Conservation (phyloP, 2,329 filamentous ascomycete species). For the Phialophora chinensis region DNA sequence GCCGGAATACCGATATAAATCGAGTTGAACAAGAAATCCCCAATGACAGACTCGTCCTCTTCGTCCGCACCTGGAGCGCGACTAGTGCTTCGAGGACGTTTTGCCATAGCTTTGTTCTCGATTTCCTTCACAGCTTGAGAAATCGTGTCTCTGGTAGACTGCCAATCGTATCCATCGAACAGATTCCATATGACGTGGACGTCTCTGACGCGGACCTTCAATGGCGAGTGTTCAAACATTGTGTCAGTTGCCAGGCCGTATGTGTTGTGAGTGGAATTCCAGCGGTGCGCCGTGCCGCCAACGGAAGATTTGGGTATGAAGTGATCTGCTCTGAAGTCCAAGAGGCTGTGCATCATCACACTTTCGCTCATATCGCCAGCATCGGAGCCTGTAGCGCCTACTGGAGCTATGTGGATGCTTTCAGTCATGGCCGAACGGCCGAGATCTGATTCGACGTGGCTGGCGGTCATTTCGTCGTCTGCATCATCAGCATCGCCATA, state of each 20-base stretch:
- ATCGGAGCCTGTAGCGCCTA: slow-evolving; percentile 63
- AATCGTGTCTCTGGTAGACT: slow-evolving; percentile 82
- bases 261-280: slow-evolving; percentile 77
- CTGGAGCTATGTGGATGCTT: slow-evolving; percentile 49
- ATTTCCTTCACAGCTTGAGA: slow-evolving; percentile 87
- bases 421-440: slow-evolving; percentile 46
- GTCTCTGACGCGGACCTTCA: slow-evolving; percentile 80
- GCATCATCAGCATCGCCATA: slow-evolving; percentile 46
- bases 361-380: slow-evolving; percentile 33
- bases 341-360: slow-evolving; percentile 44
- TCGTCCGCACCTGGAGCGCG: slow-evolving; percentile 61
- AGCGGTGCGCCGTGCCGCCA: slow-evolving; percentile 73
- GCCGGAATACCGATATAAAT: slow-evolving; percentile 95
- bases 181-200: slow-evolving; percentile 97
- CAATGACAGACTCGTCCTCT: slow-evolving; percentile 84
- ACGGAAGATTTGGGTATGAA: slow-evolving; percentile 69
- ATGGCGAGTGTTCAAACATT: slow-evolving; percentile 69
- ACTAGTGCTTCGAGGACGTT: slow-evolving; percentile 64
- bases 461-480: slow-evolving; percentile 43
- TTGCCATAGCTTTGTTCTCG: slow-evolving; percentile 79
- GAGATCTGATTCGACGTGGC: slow-evolving; percentile 45
- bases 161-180: slow-evolving; percentile 98
- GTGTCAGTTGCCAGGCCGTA: slow-evolving; percentile 70
- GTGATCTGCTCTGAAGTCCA: slow-evolving; percentile 78
- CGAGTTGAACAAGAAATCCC: slow-evolving; percentile 96